phyloP scores from a whole-genome alignment of 2,329 filamentous ascomycete species.

The Alternaria panax region DNA sequence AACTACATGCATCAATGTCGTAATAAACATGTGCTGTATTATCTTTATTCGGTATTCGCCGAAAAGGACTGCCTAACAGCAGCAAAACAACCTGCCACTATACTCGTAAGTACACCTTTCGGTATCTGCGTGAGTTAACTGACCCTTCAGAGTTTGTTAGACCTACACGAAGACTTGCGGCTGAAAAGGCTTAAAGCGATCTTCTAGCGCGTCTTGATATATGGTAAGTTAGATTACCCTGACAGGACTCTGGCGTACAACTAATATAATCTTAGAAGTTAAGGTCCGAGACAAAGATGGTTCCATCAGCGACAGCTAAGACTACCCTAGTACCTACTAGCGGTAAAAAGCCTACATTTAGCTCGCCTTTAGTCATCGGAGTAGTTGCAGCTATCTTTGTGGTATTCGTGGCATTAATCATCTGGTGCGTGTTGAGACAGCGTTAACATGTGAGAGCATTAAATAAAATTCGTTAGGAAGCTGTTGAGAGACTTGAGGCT shows the following conservation, averaged over 20 bases:
- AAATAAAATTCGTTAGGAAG: background rate
- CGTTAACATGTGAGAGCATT: background rate
- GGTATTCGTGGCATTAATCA: background rate
- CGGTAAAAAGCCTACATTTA: background rate
- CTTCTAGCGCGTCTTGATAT: background rate
- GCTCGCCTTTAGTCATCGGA: background rate
- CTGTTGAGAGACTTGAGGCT: background rate
- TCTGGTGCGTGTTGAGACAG: background rate
- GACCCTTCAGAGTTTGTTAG: background rate
- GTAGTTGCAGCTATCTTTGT: background rate
- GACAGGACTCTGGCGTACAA: background rate
- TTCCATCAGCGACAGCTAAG: background rate
- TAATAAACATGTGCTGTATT: background rate
- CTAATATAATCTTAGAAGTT: background rate
- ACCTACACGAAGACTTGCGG: background rate
- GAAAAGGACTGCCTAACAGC: background rate
- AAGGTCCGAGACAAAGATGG: background rate
- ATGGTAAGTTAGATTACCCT: background rate
- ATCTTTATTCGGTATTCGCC: background rate
- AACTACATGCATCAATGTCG: background rate
- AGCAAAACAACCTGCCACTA: background rate
- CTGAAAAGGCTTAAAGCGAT: background rate
- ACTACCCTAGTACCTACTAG: background rate
- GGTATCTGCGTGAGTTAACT: background rate
- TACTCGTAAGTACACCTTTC: background rate